Percentiles rank a stretch among this genome's conserved stretches.
Conservation (phyloP, 768 basidiomycete species). For the Russula ochroleuca region DNA sequence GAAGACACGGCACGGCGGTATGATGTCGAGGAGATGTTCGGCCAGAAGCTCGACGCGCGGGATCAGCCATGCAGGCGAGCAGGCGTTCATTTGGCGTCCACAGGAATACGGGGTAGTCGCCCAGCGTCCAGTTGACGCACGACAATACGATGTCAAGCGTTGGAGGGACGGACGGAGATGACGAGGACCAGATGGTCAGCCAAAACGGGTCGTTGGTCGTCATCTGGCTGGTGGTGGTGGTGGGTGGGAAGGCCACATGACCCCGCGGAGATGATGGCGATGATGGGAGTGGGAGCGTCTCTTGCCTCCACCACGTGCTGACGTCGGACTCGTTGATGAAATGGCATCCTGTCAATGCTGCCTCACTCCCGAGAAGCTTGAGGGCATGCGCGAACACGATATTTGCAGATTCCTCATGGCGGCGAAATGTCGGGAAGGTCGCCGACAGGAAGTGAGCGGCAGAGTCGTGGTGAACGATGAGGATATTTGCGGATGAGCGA, state of each 20-base stretch:
- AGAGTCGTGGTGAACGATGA: conserved; percentile 40
- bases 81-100: conserved; percentile 39
- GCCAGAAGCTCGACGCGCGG: conserved; percentile 39
- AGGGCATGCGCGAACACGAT: conserved; percentile 51
- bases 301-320: conserved; percentile 28
- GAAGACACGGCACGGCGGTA: conserved; percentile 46
- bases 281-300: conserved; percentile 20
- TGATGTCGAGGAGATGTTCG: conserved; percentile 37
- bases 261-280: conserved; percentile 23
- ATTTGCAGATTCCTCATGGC: conserved; percentile 48
- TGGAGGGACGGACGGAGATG: conserved; percentile 30
- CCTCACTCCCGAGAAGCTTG: conserved; percentile 40
- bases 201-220: conserved; percentile 37
- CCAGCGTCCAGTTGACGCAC: conserved; percentile 43
- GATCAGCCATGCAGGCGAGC: conserved; percentile 33
- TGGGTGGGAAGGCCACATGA: conserved; percentile 13
- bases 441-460: conserved; percentile 41
- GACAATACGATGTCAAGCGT: conserved; percentile 45
- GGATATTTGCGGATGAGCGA: conserved; percentile 28
- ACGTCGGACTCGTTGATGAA: conserved; percentile 38
- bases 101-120: conserved; percentile 51
- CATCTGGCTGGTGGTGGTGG: not conserved
- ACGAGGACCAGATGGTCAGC: conserved; percentile 47
- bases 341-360: conserved; percentile 37
- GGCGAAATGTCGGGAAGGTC: conserved; percentile 41